Evolutionary conservation across 306 rosid species (phyloP).

Genomic region (Quercus ilex): DNA sequence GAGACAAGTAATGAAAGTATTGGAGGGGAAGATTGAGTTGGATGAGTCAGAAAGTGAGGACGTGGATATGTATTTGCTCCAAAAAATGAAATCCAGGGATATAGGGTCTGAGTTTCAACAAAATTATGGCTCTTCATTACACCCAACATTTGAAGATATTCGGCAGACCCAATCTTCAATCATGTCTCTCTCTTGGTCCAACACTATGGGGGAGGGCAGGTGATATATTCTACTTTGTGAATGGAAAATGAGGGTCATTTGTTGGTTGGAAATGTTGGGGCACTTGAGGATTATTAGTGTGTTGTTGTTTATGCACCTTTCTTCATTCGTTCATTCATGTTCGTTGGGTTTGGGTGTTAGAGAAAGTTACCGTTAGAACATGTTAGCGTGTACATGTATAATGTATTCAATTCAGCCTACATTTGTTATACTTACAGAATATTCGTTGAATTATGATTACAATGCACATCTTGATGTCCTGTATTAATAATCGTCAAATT

Average conservation of each 20-base stretch:
- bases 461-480: not conserved
- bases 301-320: not conserved
- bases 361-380: not conserved
- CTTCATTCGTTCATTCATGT: not conserved
- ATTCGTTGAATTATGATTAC: not conserved
- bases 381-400: not conserved
- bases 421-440: not conserved
- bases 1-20: slow-evolving; percentile 66
- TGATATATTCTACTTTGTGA: slow-evolving; percentile 25
- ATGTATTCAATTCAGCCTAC: not conserved
- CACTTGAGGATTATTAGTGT: too few relatives aligned
- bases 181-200: slow-evolving; percentile 54
- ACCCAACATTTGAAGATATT: slow-evolving; percentile 73
- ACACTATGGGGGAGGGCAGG: slow-evolving; percentile 39
- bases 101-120: slow-evolving; percentile 36
- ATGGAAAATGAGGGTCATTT: not conserved
- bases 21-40: slow-evolving; percentile 54
- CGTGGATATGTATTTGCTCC: slow-evolving; percentile 46
- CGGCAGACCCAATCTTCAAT: slow-evolving; percentile 39
- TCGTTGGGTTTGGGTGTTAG: not conserved
- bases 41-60: slow-evolving; percentile 47
- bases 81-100: slow-evolving; percentile 41
- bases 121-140: slow-evolving; percentile 33
- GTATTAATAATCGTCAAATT: not conserved
- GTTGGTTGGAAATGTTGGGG: not conserved